Percentiles rank a stretch among this genome's conserved stretches.
Conservation (phyloP, 2,329 filamentous ascomycete genomes). For the Sporothrix curviconia region DNA sequence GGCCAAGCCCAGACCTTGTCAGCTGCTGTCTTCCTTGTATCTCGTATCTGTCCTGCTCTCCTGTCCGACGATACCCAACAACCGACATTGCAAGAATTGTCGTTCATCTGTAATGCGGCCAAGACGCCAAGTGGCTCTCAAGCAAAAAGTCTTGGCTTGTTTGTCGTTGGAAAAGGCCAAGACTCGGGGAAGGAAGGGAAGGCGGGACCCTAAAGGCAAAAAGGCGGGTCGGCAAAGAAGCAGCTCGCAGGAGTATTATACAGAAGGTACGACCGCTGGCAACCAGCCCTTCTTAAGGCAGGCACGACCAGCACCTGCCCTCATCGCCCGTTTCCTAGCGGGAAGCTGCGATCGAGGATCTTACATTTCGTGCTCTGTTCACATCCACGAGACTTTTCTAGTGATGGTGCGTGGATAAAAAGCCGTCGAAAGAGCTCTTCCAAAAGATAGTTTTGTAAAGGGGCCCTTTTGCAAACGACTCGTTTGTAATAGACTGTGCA, state of each 20-base stretch:
- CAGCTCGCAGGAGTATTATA: background rate
- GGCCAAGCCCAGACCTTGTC: too few relatives aligned
- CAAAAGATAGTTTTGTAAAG: too few relatives aligned
- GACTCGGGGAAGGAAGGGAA: background rate
- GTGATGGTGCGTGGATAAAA: too few relatives aligned
- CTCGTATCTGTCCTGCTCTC: background rate
- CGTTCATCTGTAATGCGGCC: background rate
- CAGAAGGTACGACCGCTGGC: background rate
- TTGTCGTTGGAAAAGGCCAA: background rate
- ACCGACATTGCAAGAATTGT: background rate
- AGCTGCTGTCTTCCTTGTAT: background rate
- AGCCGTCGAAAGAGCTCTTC: too few relatives aligned
- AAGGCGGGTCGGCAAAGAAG: slow-evolving; percentile 4
- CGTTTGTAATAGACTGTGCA: too few relatives aligned
- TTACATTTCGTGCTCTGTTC: too few relatives aligned
- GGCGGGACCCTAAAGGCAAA: slow-evolving; percentile 4
- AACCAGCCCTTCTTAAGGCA: background rate
- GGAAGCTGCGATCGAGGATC: too few relatives aligned
- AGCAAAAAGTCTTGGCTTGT: slow-evolving; percentile 6
- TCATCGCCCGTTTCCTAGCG: too few relatives aligned
- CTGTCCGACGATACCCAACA: background rate
- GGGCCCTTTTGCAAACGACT: too few relatives aligned
- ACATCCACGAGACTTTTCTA: too few relatives aligned
- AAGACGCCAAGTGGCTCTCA: slow-evolving; percentile 7
- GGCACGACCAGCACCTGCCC: background rate